Conservation (phyloP, 179 eudicot species). For the Beta lomatogona region DNA sequence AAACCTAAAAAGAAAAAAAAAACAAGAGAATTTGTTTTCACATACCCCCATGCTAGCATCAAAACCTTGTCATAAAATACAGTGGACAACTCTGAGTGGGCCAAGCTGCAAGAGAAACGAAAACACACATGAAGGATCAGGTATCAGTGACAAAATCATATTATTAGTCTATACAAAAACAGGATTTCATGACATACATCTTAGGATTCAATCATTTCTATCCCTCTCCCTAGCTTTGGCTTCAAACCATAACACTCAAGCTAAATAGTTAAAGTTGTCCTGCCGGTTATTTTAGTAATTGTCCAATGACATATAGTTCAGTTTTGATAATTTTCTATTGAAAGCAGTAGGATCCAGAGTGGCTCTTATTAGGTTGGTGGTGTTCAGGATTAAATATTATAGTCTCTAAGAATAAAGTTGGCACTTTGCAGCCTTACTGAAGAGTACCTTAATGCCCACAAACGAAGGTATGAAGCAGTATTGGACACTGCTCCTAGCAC, state of each 20-base stretch:
- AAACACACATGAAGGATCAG: background rate
- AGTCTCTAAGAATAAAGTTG: background rate
- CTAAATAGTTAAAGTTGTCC: background rate
- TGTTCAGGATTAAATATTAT: background rate
- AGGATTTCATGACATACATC: background rate
- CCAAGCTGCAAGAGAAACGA: conserved; percentile 45
- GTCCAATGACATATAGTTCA: background rate
- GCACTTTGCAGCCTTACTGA: background rate
- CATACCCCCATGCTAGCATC: conserved; percentile 79
- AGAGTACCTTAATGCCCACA: conserved; percentile 77
- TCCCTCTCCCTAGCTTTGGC: background rate
- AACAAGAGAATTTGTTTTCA: background rate
- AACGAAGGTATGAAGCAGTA: conserved; percentile 80
- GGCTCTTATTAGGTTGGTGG: background rate
- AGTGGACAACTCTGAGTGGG: conserved; percentile 75
- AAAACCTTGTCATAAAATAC: conserved; percentile 85
- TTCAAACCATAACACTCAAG: background rate
- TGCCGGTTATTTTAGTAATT: background rate
- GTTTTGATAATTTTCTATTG: background rate
- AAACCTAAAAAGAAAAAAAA: background rate
- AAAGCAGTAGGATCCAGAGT: background rate
- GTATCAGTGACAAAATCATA: background rate
- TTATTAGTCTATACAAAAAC: background rate
- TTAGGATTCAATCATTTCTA: background rate
- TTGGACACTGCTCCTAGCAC: conserved; percentile 86